Base-by-base conservation (phyloP, 768 basidiomycete species). In the Postia placenta region DNA sequence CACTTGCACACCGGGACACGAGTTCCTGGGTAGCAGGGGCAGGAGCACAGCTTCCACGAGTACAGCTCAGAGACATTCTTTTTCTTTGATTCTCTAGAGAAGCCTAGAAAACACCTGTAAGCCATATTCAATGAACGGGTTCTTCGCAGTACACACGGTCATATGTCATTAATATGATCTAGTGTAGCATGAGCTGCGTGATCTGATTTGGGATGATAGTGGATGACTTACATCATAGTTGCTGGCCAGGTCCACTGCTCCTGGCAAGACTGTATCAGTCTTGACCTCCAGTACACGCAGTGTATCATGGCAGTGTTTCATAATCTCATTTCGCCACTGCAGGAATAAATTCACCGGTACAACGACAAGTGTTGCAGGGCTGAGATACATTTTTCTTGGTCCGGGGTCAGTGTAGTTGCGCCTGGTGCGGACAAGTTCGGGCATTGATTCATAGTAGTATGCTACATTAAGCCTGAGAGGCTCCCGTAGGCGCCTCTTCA, bases 271-370 rank as follows among this genome's bases (percentile, higher is more conserved):
- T 1, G 69, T 74, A 15, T 71, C 71, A 2, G 71, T 61, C 38
- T 74, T 67, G 27, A 87, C 60, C 9, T 81, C 63, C 2, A 91
- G 67, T 5, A 81, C 74, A 14, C 83, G 74, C 40, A 90, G 63
- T 2, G 66, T 64, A 47, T 73, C 69, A 25, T 74, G 69, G 44
- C 83, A 85, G 56, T 93, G 91, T 62, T 87, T 89, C 22, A 74
- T 67, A n/a, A 92, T 82, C 60, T 93, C 92, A 9, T 74, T 69
- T 52, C 76, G 74, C 92, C 92, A 95, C 54, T 95, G 92, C 43
- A 75, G 73, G 12, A 90, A 52, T 35, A 94, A 63, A 59, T 85
- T 84, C 14, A 72, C 60, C 0, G 92, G 92, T 2, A 95, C 89
- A 11, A 93, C 68, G 20, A 93, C 69, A 5, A 95, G 69, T 0